Conservation (phyloP, 768 basidiomycete genomes). For the Boletus rex-veris region DNA sequence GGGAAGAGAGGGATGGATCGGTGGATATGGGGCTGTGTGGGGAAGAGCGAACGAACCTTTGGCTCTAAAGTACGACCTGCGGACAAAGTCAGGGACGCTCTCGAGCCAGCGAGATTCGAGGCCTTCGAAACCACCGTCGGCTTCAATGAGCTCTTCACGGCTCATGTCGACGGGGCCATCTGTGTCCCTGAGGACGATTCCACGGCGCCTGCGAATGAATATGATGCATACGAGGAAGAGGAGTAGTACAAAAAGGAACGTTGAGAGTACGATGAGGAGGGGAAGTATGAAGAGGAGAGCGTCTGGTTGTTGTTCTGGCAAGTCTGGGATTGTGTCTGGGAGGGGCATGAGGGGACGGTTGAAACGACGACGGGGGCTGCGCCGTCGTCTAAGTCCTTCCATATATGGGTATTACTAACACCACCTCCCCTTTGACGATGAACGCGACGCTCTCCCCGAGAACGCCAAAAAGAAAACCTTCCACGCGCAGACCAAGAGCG, state of each 20-base stretch:
- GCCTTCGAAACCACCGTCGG: conserved; percentile 91
- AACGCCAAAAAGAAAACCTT: conserved; percentile 49
- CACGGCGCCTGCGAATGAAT: conserved; percentile 71
- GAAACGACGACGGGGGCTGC: no score
- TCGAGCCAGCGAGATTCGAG: conserved; percentile 95
- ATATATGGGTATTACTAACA: conserved; percentile 9
- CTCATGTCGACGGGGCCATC: conserved; percentile 94
- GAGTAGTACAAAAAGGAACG: conserved; percentile 88
- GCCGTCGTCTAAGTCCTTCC: not conserved
- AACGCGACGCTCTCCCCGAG: conserved; percentile 50
- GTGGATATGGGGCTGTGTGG: conserved; percentile 3
- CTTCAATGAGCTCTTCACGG: conserved; percentile 83
- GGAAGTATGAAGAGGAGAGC: conserved; percentile 87
- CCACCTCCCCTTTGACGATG: conserved; percentile 30
- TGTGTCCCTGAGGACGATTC: conserved; percentile 76
- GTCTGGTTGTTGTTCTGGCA: conserved; percentile 38
- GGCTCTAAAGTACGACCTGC: conserved; percentile 74
- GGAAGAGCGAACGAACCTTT: conserved; percentile 59
- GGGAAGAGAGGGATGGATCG: not conserved
- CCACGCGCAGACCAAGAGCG: conserved; percentile 54
- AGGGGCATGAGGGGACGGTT: not conserved
- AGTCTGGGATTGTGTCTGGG: conserved; percentile 5
- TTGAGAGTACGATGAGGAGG: conserved; percentile 88
- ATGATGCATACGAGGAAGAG: conserved; percentile 89
- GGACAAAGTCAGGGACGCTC: conserved; percentile 59